Evolutionary conservation across 805 yeast genomes (phyloP).

Genomic region (Candida methanosorbosa): DNA sequence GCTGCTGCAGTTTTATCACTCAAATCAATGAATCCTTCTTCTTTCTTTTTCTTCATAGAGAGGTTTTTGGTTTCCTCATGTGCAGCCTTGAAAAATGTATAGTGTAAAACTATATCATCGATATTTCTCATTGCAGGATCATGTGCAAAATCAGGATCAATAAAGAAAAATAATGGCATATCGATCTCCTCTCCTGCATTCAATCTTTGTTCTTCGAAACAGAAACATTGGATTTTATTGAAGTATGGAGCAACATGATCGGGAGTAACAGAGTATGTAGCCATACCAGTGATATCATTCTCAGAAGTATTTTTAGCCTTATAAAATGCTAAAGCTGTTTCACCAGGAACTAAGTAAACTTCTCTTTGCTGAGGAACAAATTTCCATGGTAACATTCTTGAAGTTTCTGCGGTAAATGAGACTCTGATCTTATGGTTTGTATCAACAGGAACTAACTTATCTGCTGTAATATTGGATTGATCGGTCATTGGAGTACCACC

Average conservation of each 20-base stretch:
- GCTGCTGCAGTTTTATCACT: neutral
- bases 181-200: conserved; percentile 96
- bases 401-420: conserved; percentile 87
- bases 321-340: conserved; percentile 93
- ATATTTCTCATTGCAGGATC: conserved; percentile 90
- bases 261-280: conserved; percentile 93
- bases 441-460: conserved; percentile 81
- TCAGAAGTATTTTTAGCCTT: conserved; percentile 81
- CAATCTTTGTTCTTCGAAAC: conserved; percentile 93
- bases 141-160: conserved; percentile 90
- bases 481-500: conserved; percentile 96
- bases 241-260: conserved; percentile 95
- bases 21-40: conserved; percentile 1
- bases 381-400: conserved; percentile 88
- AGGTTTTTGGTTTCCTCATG: conserved; percentile 14
- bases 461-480: conserved; percentile 68
- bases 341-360: conserved; percentile 91
- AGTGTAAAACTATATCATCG: conserved; percentile 83
- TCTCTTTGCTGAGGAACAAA: conserved; percentile 92
- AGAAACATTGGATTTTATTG: conserved; percentile 95
- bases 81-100: conserved; percentile 74
- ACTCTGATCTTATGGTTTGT: conserved; percentile 73
- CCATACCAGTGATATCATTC: conserved; percentile 95
- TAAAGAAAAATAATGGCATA: conserved; percentile 96
- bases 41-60: conserved; percentile 1